A percentile compares a stretch with the other conserved stretches of the same genome.
phyloP scores from a whole-genome alignment of 1,284 basidiomycete genomes.

The Trichosporon ovoides region DNA sequence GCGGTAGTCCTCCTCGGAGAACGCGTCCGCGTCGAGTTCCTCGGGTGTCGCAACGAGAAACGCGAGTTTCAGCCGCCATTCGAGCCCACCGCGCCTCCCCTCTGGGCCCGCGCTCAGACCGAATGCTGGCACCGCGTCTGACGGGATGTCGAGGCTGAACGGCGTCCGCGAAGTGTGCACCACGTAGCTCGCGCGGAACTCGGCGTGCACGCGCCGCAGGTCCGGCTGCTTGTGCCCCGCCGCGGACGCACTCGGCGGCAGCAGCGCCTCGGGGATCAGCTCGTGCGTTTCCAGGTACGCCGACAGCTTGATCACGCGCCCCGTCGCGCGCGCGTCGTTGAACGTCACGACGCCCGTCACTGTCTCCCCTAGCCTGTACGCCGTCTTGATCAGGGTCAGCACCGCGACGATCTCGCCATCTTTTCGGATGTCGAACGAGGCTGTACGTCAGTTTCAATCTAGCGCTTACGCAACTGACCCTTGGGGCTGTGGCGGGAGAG shows the following conservation, averaged over 20 bases:
- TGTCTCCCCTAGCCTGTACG: slow-evolving; percentile 83
- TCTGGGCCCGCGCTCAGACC: slow-evolving; percentile 51
- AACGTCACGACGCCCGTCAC: slow-evolving; percentile 79
- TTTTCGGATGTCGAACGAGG: slow-evolving; percentile 87
- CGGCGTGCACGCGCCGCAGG: slow-evolving; percentile 63
- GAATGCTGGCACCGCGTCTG: slow-evolving; percentile 80
- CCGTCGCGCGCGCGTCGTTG: slow-evolving; percentile 53
- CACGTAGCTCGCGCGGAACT: slow-evolving; percentile 70
- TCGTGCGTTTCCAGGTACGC: slow-evolving; percentile 82
- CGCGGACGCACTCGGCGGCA: slow-evolving; percentile 50
- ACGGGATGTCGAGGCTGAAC: slow-evolving; percentile 82
- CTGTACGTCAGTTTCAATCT: slow-evolving; percentile 48
- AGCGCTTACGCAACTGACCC: slow-evolving; percentile 53
- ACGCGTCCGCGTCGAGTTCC: not conserved
- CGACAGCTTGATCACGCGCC: slow-evolving; percentile 57
- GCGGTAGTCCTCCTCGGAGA: slow-evolving; percentile 1
- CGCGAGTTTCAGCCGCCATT: slow-evolving; percentile 68
- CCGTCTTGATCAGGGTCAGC: slow-evolving; percentile 82
- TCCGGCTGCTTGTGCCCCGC: slow-evolving; percentile 28
- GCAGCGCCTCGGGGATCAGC: slow-evolving; percentile 58
- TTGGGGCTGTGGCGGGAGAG: slow-evolving; percentile 81
- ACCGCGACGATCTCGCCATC: slow-evolving; percentile 79
- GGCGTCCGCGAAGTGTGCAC: slow-evolving; percentile 65
- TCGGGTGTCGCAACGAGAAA: slow-evolving; percentile 66
- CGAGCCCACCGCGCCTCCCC: slow-evolving; percentile 54